Conservation (phyloP, 2,329 filamentous ascomycete species). For the Microsporum audouinii region DNA sequence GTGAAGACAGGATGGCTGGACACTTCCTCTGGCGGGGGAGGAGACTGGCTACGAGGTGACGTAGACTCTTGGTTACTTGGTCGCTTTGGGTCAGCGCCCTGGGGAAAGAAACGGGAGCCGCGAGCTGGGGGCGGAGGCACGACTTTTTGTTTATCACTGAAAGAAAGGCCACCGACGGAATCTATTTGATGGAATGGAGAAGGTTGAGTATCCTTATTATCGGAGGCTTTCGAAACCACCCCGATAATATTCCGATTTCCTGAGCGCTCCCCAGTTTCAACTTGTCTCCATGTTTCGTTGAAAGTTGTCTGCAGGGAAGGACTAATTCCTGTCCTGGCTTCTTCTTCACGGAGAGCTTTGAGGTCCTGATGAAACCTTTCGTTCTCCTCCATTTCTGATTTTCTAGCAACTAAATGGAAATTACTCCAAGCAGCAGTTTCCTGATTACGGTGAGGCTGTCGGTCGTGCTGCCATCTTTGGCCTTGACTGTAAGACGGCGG, state of each 20-base stretch:
- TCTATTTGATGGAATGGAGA: constrained; percentile 28
- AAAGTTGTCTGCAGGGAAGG: constrained; percentile 28
- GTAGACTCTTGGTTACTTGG: constrained; percentile 23
- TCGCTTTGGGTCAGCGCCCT: constrained; percentile 28
- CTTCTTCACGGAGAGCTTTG: constrained; percentile 29
- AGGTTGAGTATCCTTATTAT: constrained; percentile 18
- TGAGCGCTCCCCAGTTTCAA: constrained; percentile 31
- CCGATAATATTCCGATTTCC: constrained; percentile 30
- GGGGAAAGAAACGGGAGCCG: constrained; percentile 41
- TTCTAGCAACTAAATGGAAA: constrained; percentile 31
- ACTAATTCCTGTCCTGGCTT: constrained; percentile 22
- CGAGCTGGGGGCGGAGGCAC: constrained; percentile 28
- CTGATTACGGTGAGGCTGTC: constrained; percentile 19
- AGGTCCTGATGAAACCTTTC: constrained; percentile 32
- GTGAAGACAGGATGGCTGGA: constrained; percentile 47
- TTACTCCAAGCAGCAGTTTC: constrained; percentile 34
- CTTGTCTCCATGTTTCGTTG: constrained; percentile 38
- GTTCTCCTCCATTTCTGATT: constrained; percentile 32
- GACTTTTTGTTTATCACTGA: constrained; percentile 26
- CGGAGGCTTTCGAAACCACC: constrained; percentile 25
- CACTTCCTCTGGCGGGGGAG: constrained; percentile 47
- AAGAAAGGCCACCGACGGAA: constrained; percentile 26
- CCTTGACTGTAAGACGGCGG: constrained; percentile 29
- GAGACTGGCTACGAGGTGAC: constrained; percentile 33
- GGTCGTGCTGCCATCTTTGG: constrained; percentile 22